These are phyloP conservation scores for Candolleomyces aberdarensis DNA, from an alignment of 768 basidiomycete genomes.

Conservation along the genomic window DNA sequence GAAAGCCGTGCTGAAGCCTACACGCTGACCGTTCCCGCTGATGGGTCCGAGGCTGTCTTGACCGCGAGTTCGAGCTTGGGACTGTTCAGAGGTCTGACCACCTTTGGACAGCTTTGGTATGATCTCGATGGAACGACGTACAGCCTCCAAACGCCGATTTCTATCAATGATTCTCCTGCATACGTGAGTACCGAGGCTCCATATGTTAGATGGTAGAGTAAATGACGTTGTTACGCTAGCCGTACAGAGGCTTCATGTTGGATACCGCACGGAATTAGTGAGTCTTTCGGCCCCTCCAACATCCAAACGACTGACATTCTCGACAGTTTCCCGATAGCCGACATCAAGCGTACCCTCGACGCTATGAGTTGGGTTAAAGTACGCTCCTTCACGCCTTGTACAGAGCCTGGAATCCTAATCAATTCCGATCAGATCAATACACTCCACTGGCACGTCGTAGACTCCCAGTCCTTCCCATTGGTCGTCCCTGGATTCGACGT, in stretches of 20 bases:
- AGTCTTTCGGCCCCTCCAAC: slow-evolving; percentile 10
- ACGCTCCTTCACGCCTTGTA: neutral
- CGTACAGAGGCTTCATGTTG: slow-evolving; percentile 74
- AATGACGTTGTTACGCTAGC: slow-evolving; percentile 31
- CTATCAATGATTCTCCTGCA: slow-evolving; percentile 59
- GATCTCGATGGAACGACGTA: slow-evolving; percentile 48
- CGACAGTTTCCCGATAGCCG: slow-evolving; percentile 54
- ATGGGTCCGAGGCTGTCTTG: slow-evolving; percentile 54
- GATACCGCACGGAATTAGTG: slow-evolving; percentile 79
- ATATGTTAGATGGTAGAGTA: neutral
- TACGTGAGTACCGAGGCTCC: slow-evolving; percentile 46
- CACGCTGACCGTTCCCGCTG: slow-evolving; percentile 49
- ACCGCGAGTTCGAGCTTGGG: slow-evolving; percentile 65
- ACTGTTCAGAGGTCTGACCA: slow-evolving; percentile 69
- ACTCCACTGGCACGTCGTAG: slow-evolving; percentile 84
- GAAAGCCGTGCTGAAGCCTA: slow-evolving; percentile 62
- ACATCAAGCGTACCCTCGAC: slow-evolving; percentile 67
- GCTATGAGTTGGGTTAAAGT: slow-evolving; percentile 79
- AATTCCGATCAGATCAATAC: slow-evolving; percentile 51
- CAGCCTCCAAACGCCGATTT: slow-evolving; percentile 52
- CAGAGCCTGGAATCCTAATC: neutral
- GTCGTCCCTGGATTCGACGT: slow-evolving; percentile 57
- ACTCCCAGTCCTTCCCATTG: slow-evolving; percentile 80
- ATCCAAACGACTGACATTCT: neutral
- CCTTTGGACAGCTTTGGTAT: slow-evolving; percentile 73